Conservation (phyloP, 306 rosid species). For the Erythrophleum fordii region DNA sequence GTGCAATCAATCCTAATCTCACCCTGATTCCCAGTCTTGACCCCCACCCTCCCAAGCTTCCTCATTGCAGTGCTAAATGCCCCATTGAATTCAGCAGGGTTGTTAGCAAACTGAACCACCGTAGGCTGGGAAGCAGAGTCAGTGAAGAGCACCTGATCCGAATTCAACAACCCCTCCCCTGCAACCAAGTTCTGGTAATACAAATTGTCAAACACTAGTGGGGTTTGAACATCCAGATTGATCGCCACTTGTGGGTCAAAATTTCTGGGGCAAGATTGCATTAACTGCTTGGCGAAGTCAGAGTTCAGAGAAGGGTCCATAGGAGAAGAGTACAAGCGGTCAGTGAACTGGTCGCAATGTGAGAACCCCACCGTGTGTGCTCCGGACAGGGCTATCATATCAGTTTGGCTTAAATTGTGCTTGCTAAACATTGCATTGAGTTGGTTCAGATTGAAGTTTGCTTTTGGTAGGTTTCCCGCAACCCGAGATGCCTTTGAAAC, state of each 20-base stretch:
- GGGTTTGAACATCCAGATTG: conserved; percentile 55
- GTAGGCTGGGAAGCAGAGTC: conserved; percentile 47
- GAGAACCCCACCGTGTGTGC: conserved; percentile 85
- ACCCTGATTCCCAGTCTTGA: conserved; percentile 68
- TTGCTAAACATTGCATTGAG: conserved; percentile 56
- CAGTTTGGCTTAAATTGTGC: conserved; percentile 57
- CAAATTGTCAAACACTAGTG: conserved; percentile 58
- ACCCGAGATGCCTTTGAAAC: conserved; percentile 64
- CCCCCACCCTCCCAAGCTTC: conserved; percentile 81
- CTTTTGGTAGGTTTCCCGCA: conserved; percentile 60
- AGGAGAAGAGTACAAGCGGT: conserved; percentile 56
- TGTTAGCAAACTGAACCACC: conserved; percentile 63
- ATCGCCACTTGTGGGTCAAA: conserved; percentile 45
- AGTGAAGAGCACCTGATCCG: conserved; percentile 66
- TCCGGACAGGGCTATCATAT: conserved; percentile 85
- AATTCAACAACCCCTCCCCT: conserved; percentile 57
- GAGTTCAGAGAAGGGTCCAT: conserved; percentile 71
- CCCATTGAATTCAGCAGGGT: conserved; percentile 41
- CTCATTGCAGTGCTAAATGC: conserved; percentile 71
- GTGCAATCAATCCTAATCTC: conserved; percentile 68
- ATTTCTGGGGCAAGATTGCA: conserved; percentile 49
- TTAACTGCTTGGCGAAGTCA: conserved; percentile 50
- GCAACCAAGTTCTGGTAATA: conserved; percentile 61
- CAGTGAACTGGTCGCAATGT: conserved; percentile 60
- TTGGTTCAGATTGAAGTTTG: conserved; percentile 53